phyloP scores from a whole-genome alignment of 2,329 filamentous ascomycete species.

The Ampelomyces quisqualis region DNA sequence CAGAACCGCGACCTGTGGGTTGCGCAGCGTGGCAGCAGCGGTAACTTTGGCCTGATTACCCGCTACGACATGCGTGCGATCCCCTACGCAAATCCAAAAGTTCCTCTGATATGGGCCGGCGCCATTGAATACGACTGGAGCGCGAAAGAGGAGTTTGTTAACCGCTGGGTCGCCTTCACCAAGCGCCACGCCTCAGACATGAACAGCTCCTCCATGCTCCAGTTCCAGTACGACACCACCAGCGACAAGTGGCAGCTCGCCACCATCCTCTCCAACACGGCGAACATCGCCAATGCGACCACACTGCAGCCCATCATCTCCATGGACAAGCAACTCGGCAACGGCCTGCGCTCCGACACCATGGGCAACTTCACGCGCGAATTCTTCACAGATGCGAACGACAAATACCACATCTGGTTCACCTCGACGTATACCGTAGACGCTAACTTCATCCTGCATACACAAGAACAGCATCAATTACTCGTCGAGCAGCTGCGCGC shows the following conservation, averaged over 20 bases:
- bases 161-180: background rate
- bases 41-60: slow-evolving; percentile 43
- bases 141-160: background rate
- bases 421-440: slow-evolving; percentile 1
- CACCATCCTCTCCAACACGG: background rate
- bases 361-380: slow-evolving; percentile 1
- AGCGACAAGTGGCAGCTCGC: slow-evolving; percentile 1
- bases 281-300: background rate
- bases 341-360: slow-evolving; percentile 1
- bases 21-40: slow-evolving; percentile 43
- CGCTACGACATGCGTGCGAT: slow-evolving; percentile 1
- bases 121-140: background rate
- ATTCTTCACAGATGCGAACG: slow-evolving; percentile 1
- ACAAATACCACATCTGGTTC: slow-evolving; percentile 1
- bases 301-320: background rate
- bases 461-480: slow-evolving; percentile 1
- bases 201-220: slow-evolving; percentile 1
- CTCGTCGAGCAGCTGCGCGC: background rate
- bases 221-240: background rate
- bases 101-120: background rate
- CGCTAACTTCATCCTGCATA: background rate
- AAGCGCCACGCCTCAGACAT: background rate
- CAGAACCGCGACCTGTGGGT: slow-evolving; percentile 37
- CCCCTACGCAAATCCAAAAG: background rate
- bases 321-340: slow-evolving; percentile 1